Conservation (phyloP, 192 early-diverging fungal genomes). For the Podila epigama region DNA sequence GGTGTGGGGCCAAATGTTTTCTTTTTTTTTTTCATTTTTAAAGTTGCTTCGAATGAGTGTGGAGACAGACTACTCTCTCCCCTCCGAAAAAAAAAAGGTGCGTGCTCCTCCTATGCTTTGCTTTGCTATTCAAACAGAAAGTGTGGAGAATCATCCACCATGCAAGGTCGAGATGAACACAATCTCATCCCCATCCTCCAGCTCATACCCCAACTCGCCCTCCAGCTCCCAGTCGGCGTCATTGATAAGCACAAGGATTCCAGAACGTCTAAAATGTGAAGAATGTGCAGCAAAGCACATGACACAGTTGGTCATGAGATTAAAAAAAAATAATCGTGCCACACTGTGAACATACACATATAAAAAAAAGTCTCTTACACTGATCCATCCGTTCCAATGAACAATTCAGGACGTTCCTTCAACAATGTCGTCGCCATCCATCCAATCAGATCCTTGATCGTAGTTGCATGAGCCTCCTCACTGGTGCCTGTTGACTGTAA, state of each 20-base stretch:
- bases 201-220: conserved; percentile 83
- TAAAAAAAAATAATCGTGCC: conserved; percentile 1
- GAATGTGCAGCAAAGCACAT: not conserved
- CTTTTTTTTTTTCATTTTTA: too few species aligned
- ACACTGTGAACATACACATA: not conserved
- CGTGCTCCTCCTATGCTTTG: not conserved
- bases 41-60: too few species aligned
- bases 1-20: too few species aligned
- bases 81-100: not conserved
- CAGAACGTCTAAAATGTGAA: conserved; percentile 74
- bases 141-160: conserved; percentile 73
- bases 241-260: conserved; percentile 95
- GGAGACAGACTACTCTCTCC: too few species aligned
- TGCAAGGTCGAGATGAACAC: conserved; percentile 98
- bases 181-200: conserved; percentile 82
- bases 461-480: conserved; percentile 50
- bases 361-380: conserved; percentile 62
- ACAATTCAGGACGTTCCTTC: conserved; percentile 83
- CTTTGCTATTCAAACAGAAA: not conserved
- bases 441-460: conserved; percentile 72
- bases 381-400: conserved; percentile 75
- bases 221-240: conserved; percentile 96
- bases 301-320: not conserved
- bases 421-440: conserved; percentile 75
- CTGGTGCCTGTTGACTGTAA: conserved; percentile 15